Percentiles rank a stretch among this genome's conserved stretches.
Evolutionary conservation across 2,329 filamentous ascomycete genomes (phyloP).

Genomic region (Thelonectria discophora): DNA sequence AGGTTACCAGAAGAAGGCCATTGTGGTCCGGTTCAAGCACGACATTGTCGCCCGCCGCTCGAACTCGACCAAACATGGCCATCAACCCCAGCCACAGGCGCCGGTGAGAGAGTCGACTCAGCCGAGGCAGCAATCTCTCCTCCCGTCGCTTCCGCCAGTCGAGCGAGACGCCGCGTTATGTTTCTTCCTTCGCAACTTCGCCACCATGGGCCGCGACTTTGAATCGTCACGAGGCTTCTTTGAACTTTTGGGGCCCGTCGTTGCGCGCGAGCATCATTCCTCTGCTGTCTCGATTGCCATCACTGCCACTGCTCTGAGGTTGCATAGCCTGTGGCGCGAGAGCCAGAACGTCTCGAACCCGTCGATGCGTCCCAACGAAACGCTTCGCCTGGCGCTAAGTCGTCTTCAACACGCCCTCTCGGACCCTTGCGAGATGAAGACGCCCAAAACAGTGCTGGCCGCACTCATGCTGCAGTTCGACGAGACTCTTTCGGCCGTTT

Average conservation of each 20-base stretch:
- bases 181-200: constrained; percentile 23
- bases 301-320: constrained; percentile 18
- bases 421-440: constrained; percentile 15
- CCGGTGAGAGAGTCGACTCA: not conserved
- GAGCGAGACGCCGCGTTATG: constrained; percentile 21
- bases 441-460: constrained; percentile 12
- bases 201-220: constrained; percentile 11
- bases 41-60: not conserved
- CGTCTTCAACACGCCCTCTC: constrained; percentile 14
- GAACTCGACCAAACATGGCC: not conserved
- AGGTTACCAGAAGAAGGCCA: constrained; percentile 20
- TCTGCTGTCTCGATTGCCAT: constrained; percentile 19
- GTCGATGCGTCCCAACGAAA: not conserved
- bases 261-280: constrained; percentile 13
- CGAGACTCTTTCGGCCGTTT: constrained; percentile 18
- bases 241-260: constrained; percentile 19
- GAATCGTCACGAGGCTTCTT: constrained; percentile 23
- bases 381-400: constrained; percentile 11
- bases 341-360: not conserved
- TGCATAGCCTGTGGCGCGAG: constrained; percentile 17
- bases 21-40: constrained; percentile 20
- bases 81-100: not conserved
- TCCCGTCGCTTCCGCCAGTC: constrained; percentile 7
- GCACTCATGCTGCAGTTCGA: constrained; percentile 24
- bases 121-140: not conserved